Percentiles rank a stretch among this genome's conserved stretches.
phyloP scores from a whole-genome alignment of 768 basidiomycete species.

The Boletus pseudopeckii region DNA sequence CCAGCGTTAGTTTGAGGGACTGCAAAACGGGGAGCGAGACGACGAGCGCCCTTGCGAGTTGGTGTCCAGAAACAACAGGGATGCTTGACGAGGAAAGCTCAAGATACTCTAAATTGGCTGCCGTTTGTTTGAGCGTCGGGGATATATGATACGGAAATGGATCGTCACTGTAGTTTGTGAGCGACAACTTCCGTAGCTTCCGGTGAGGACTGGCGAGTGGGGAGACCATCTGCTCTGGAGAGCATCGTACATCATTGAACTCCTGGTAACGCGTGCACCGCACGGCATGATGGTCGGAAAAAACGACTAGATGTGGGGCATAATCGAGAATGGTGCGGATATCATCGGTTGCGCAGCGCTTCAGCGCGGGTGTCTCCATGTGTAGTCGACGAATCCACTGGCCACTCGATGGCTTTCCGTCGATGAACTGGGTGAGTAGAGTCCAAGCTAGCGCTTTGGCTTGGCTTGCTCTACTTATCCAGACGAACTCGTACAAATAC shows the following conservation, averaged over 20 bases:
- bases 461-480: conserved; percentile 57
- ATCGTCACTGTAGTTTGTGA: conserved; percentile 71
- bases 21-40: conserved; percentile 58
- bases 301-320: conserved; percentile 55
- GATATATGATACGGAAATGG: conserved; percentile 54
- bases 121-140: conserved; percentile 49
- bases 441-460: conserved; percentile 46
- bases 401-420: conserved; percentile 37
- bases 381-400: conserved; percentile 60
- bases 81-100: conserved; percentile 60
- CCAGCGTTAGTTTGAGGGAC: conserved; percentile 66
- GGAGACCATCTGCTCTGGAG: conserved; percentile 56
- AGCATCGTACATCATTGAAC: conserved; percentile 42
- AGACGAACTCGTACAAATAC: conserved; percentile 64
- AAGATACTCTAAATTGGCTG: conserved; percentile 58
- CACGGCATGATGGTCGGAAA: conserved; percentile 62
- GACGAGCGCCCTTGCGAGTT: conserved; percentile 17
- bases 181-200: conserved; percentile 55
- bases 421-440: conserved; percentile 42
- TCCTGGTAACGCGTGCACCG: conserved; percentile 51
- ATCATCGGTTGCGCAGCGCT: conserved; percentile 63
- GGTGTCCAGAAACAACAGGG: conserved; percentile 37
- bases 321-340: conserved; percentile 67
- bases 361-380: conserved; percentile 62
- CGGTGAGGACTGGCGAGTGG: conserved; percentile 54